These are phyloP conservation scores for Sphagnum magellanicum DNA, from an alignment of 228 moss, liverwort and hornwort genomes.

Conservation along the genomic window DNA sequence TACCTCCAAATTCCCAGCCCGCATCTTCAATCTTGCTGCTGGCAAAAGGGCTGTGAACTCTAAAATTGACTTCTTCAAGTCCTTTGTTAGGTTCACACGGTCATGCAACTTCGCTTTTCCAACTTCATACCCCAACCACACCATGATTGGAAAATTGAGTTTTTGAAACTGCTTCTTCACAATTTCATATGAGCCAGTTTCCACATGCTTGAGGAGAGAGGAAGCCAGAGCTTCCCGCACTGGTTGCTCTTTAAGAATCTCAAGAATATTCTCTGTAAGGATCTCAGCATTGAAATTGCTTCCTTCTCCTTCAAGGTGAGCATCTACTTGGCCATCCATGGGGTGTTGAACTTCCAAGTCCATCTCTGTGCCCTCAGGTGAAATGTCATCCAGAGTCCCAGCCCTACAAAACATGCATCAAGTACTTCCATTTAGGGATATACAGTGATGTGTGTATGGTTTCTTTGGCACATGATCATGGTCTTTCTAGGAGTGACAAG, in stretches of 20 bases:
- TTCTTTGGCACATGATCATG: too few relatives aligned
- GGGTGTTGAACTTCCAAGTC: conserved; percentile 5
- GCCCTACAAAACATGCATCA: too few relatives aligned
- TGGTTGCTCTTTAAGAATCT: conserved; percentile 23
- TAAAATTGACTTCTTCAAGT: conserved; percentile 14
- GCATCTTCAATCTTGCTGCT: conserved; percentile 6
- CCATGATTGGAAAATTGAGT: conserved; percentile 19
- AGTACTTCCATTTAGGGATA: too few relatives aligned
- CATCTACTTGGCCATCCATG: conserved; percentile 24
- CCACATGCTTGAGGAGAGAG: conserved; percentile 27
- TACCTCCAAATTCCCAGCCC: conserved; percentile 27
- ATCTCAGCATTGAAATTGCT: conserved; percentile 14
- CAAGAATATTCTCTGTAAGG: not conserved
- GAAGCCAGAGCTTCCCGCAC: conserved; percentile 28
- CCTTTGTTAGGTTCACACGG: conserved; percentile 15
- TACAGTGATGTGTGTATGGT: too few relatives aligned
- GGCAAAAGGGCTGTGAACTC: conserved; percentile 21
- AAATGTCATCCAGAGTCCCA: conserved; percentile 8
- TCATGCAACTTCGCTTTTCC: conserved; percentile 14
- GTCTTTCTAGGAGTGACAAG: too few relatives aligned
- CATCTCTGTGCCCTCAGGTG: conserved; percentile 20
- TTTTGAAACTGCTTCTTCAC: conserved; percentile 14
- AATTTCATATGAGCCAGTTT: conserved; percentile 18
- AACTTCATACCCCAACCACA: conserved; percentile 35
- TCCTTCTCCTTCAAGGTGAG: conserved; percentile 30